Evolutionary conservation across 148 eudicot species (phyloP), one percentile per base, ranked within the genome.

Genomic region (Suaeda aralocaspica): DNA sequence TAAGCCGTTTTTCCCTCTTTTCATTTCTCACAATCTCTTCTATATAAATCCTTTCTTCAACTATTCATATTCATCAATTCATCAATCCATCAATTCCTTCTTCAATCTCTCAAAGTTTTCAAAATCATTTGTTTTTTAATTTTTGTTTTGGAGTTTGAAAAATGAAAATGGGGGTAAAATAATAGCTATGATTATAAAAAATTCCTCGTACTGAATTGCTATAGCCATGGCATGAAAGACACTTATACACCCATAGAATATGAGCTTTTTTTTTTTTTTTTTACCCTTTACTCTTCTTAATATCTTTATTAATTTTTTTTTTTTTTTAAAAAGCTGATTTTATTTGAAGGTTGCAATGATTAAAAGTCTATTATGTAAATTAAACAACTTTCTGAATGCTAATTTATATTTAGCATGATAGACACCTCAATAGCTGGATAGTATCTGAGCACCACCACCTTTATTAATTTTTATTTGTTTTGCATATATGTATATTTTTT

Each of bases 391-490:
- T 49, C 74, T 30, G 74, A 71, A 71, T 45, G 66, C 66, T 22
- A 6, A n/a, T n/a, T n/a, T 50, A 24, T 0, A 42, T 70, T 59
- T 28, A 8, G 57, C 73, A n/a, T 71, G 74, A 60, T 16, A 71
- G 74, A 71, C 67, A 36, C 60, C 66, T 48, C 52, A 60, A 41
- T 48, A 46, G 74, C 74, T 71, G 74, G 74, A 71, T 71, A 71
- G 74, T 71, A 71, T 71, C 59, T 71, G 74, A 71, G 74, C 74
- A 57, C 31, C 74, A 13, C 10, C 5, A 2, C 10, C 21, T 8
- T 51, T 14, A 10, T 9, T 30, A 9, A 2, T n/a, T 8, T 1
- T 9, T 24, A 22, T 24, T 26, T 25, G 3, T 55, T 55, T 12
- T 9, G 26, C 1, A 24, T 52, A 1, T 5, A 65, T 14, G 6